phyloP scores from a whole-genome alignment of 2,329 filamentous ascomycete genomes.

The Cladophialophora immunda region DNA sequence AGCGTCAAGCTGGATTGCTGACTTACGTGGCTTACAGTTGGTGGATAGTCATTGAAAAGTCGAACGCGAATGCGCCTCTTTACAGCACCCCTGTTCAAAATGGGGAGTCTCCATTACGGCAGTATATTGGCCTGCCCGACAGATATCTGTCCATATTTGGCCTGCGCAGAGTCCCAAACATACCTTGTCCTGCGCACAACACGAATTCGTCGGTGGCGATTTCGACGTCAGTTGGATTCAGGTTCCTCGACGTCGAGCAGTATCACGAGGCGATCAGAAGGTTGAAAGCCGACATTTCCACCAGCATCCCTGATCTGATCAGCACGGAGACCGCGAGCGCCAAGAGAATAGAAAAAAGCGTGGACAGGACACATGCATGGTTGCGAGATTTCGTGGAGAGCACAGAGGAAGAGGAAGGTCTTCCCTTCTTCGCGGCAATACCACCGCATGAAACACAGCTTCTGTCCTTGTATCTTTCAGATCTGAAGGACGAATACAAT shows the following conservation, averaged over 20 bases:
- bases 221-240: slow-evolving; percentile 87
- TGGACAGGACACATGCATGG: slow-evolving; percentile 85
- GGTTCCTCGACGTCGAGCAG: slow-evolving; percentile 71
- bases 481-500: slow-evolving; percentile 71
- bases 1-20: slow-evolving; percentile 44
- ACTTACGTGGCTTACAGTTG: slow-evolving; percentile 48
- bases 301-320: slow-evolving; percentile 79
- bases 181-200: slow-evolving; percentile 74
- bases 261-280: slow-evolving; percentile 72
- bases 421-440: slow-evolving; percentile 71
- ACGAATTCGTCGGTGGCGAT: slow-evolving; percentile 76
- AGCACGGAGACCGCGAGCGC: slow-evolving; percentile 66
- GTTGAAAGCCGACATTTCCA: slow-evolving; percentile 80
- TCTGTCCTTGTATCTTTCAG: slow-evolving; percentile 82
- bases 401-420: not conserved
- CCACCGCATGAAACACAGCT: slow-evolving; percentile 77
- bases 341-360: slow-evolving; percentile 84
- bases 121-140: slow-evolving; percentile 77
- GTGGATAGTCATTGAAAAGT: slow-evolving; percentile 69
- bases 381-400: slow-evolving; percentile 66
- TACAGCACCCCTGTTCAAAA: slow-evolving; percentile 57
- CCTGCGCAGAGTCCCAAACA: slow-evolving; percentile 78
- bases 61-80: slow-evolving; percentile 56
- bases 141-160: slow-evolving; percentile 75
- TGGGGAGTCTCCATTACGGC: slow-evolving; percentile 69